Evolutionary conservation across 495 filamentous ascomycete genomes (phyloP).

Genomic region (Neurospora sp.): DNA sequence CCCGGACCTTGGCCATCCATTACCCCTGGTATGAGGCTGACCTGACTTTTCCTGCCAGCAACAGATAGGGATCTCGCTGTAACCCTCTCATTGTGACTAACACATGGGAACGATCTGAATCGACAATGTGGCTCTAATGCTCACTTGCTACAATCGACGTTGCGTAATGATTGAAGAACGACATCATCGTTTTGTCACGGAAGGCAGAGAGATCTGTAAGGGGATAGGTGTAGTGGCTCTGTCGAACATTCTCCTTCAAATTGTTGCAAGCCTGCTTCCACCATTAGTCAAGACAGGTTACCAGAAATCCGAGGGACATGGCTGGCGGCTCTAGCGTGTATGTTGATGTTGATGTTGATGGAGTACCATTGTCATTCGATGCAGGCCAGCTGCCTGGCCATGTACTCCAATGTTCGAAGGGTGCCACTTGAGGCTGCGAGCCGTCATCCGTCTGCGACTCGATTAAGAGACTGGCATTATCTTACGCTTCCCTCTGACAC

Average conservation of each 20-base stretch:
- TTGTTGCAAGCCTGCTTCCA: background rate
- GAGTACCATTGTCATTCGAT: background rate
- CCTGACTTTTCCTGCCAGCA: background rate
- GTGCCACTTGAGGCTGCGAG: background rate
- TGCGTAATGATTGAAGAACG: background rate
- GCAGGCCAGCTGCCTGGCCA: background rate
- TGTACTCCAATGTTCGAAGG: background rate
- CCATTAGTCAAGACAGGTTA: background rate
- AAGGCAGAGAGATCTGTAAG: background rate
- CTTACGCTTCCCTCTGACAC: background rate
- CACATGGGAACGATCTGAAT: background rate
- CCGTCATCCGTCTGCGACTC: background rate
- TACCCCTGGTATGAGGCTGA: background rate
- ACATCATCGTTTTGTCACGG: background rate
- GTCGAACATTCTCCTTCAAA: background rate
- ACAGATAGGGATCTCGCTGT: background rate
- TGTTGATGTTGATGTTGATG: background rate
- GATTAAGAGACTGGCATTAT: background rate
- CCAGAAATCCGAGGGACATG: background rate
- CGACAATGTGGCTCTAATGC: background rate
- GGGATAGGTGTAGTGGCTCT: background rate
- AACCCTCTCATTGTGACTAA: background rate
- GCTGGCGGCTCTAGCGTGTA: background rate
- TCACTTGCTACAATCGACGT: background rate
- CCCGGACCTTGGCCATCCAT: background rate